Evolutionary conservation across 2,329 filamentous ascomycete species (phyloP).

Genomic region (Aspergillus niger): DNA sequence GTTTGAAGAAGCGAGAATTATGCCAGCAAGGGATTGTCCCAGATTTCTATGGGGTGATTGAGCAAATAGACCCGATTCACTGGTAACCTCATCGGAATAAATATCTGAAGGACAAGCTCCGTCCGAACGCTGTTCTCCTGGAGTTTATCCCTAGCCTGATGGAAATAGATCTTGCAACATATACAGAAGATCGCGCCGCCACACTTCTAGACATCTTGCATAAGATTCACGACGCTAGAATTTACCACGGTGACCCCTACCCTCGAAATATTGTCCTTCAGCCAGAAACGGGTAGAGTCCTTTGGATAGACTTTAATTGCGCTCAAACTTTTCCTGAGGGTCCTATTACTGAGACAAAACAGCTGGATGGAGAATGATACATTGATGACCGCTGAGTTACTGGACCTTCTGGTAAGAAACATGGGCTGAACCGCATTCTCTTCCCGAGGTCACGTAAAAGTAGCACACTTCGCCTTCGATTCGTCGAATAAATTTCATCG

Average conservation of each 20-base stretch:
- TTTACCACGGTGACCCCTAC: constrained; percentile 21
- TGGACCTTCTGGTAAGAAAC: too few relatives aligned
- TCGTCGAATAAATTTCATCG: too few relatives aligned
- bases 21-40: constrained; percentile 6
- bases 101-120: constrained; percentile 14
- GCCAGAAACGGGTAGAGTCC: constrained; percentile 11
- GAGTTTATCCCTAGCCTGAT: constrained; percentile 18
- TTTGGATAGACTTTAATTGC: constrained; percentile 23
- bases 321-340: constrained; percentile 18
- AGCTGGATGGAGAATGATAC: neutral
- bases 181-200: constrained; percentile 6
- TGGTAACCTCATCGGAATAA: neutral
- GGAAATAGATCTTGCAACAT: constrained; percentile 14
- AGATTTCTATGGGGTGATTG: constrained; percentile 2
- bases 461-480: too few relatives aligned
- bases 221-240: constrained; percentile 13
- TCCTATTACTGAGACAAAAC: neutral
- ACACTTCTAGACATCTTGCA: constrained; percentile 15
- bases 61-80: neutral
- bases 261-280: constrained; percentile 20
- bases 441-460: too few relatives aligned
- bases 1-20: constrained; percentile 3
- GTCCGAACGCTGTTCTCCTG: constrained; percentile 19
- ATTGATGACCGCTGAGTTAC: neutral
- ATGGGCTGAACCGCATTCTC: too few relatives aligned